Percentiles rank a stretch among this genome's conserved stretches.
These are phyloP conservation scores for Kwoniella bestiolae DNA, from an alignment of 768 basidiomycete genomes.

Conservation along the genomic window DNA sequence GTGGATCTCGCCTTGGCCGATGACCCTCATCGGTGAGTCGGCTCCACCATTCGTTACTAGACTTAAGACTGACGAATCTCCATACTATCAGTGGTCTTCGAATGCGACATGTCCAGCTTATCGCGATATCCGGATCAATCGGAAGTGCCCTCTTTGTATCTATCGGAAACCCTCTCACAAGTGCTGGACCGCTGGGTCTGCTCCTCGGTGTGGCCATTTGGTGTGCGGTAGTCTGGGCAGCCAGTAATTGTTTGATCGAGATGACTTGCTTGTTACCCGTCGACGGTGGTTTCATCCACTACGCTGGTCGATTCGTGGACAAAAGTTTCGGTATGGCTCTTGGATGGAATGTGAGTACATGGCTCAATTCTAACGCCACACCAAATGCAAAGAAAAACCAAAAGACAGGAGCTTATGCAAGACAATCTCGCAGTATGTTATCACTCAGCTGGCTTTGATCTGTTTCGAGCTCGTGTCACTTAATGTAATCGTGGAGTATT, in stretches of 20 bases:
- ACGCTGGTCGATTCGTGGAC: constrained; percentile 37
- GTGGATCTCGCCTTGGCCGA: constrained; percentile 8
- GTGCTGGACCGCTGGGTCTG: constrained; percentile 35
- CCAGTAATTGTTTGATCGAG: constrained; percentile 36
- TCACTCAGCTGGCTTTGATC: constrained; percentile 33
- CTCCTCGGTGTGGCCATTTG: constrained; percentile 35
- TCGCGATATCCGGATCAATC: constrained; percentile 43
- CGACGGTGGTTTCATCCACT: constrained; percentile 35
- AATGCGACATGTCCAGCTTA: constrained; percentile 44
- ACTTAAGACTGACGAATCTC: neutral
- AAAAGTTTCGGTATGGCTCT: constrained; percentile 32
- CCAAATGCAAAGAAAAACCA: too few relatives aligned
- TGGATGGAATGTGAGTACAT: constrained; percentile 40
- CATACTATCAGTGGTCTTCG: constrained; percentile 27
- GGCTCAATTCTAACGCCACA: neutral
- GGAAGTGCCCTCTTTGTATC: constrained; percentile 37
- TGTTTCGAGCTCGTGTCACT: constrained; percentile 40
- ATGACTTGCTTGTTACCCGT: constrained; percentile 37
- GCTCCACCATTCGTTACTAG: neutral
- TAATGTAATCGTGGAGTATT: constrained; percentile 41
- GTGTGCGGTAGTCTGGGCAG: constrained; percentile 23
- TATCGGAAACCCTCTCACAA: constrained; percentile 32
- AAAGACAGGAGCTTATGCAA: too few relatives aligned
- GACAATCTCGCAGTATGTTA: constrained; percentile 29
- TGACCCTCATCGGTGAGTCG: constrained; percentile 27